These are phyloP conservation scores for Prinsepia uniflora DNA, from an alignment of 306 rosid species.

Conservation along the genomic window DNA sequence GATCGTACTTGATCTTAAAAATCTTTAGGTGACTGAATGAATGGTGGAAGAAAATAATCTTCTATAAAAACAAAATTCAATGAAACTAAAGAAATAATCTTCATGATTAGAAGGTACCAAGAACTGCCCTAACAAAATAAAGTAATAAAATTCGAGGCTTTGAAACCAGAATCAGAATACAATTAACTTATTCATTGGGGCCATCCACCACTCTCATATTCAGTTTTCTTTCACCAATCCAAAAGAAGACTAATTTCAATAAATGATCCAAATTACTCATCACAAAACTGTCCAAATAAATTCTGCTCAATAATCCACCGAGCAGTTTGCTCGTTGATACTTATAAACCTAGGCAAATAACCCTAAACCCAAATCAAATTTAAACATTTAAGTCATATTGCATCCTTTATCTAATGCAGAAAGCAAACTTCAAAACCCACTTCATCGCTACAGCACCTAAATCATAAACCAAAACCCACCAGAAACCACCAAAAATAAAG, in stretches of 20 bases:
- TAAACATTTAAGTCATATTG: not conserved
- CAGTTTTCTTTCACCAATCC: not conserved
- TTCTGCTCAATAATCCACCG: not conserved
- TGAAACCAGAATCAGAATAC: not conserved
- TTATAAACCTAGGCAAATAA: not conserved
- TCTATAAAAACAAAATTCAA: not conserved
- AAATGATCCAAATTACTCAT: not conserved
- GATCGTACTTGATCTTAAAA: not conserved
- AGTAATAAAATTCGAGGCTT: not conserved
- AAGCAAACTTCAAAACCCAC: not conserved
- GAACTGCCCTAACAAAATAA: not conserved
- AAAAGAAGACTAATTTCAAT: not conserved
- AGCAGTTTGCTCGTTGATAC: not conserved
- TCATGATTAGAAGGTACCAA: not conserved
- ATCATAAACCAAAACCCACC: not conserved
- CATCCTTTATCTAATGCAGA: not conserved
- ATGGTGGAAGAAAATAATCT: not conserved
- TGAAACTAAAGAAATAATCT: not conserved
- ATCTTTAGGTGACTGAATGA: not conserved
- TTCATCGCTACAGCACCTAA: not conserved
- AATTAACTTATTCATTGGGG: not conserved
- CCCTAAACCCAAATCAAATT: slow-evolving; percentile 7
- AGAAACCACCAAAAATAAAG: not conserved
- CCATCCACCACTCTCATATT: not conserved
- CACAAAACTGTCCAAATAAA: not conserved